Conservation (phyloP, 495 filamentous ascomycete genomes). For the Aspergillus leporis region DNA sequence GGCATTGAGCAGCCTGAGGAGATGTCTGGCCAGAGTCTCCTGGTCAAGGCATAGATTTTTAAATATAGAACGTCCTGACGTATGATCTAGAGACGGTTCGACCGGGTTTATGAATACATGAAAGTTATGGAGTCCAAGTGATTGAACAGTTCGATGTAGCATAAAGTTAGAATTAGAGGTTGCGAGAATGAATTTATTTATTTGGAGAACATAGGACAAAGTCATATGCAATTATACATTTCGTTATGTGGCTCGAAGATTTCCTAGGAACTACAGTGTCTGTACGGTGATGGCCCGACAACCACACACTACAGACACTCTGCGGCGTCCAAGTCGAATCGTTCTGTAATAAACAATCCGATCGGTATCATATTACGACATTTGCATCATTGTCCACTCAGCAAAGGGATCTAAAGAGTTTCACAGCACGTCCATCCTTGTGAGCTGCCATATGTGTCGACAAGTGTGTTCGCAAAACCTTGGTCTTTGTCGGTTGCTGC, state of each 20-base stretch:
- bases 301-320: background rate
- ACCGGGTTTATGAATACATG: constrained; percentile 28
- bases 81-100: constrained; percentile 17
- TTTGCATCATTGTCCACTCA: background rate
- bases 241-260: background rate
- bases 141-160: constrained; percentile 9
- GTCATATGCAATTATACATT: background rate
- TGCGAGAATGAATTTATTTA: constrained; percentile 2
- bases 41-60: constrained; percentile 61
- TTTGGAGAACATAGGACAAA: background rate
- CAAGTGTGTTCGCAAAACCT: background rate
- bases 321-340: background rate
- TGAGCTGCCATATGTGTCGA: background rate
- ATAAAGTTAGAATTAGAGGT: constrained; percentile 4
- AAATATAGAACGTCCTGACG: constrained; percentile 20
- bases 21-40: constrained; percentile 84
- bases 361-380: background rate
- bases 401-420: background rate
- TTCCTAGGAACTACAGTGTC: background rate
- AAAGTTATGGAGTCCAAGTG: constrained; percentile 20
- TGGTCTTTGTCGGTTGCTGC: background rate
- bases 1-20: constrained; percentile 84
- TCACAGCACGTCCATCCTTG: background rate
- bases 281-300: background rate
- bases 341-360: background rate